Evolutionary conservation across 2,329 filamentous ascomycete genomes (phyloP).

Genomic region (Claviceps cyperi): DNA sequence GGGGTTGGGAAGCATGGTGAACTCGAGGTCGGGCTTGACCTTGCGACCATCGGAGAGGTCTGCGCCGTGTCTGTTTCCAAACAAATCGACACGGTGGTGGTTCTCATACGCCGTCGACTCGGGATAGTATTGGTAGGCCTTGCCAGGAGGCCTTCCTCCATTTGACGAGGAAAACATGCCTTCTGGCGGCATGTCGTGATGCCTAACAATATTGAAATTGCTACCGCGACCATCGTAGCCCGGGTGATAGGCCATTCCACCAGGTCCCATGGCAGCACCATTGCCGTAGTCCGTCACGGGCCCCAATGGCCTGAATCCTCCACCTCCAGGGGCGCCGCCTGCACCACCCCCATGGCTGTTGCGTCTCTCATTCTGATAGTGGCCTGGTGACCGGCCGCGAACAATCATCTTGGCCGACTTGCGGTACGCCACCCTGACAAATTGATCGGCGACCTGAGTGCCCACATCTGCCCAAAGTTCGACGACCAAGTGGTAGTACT

Average conservation of each 20-base stretch:
- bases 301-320: conserved; percentile 22
- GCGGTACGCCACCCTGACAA: conserved; percentile 55
- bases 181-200: conserved; percentile 36
- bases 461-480: conserved; percentile 64
- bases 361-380: conserved; percentile 59
- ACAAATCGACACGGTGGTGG: conserved; percentile 36
- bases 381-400: conserved; percentile 69
- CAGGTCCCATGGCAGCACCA: conserved; percentile 23
- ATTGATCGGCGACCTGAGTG: conserved; percentile 33
- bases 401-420: conserved; percentile 76
- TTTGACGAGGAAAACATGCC: conserved; percentile 33
- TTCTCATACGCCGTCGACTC: conserved; percentile 35
- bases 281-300: conserved; percentile 16
- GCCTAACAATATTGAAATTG: conserved; percentile 29
- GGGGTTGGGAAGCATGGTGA: conserved; percentile 29
- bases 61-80: conserved; percentile 23
- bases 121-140: conserved; percentile 42
- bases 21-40: conserved; percentile 36
- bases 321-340: conserved; percentile 48
- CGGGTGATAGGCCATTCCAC: conserved; percentile 11
- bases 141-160: conserved; percentile 33
- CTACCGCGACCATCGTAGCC: conserved; percentile 15
- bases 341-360: conserved; percentile 55
- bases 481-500: conserved; percentile 83
- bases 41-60: conserved; percentile 20